Evolutionary conservation across 768 basidiomycete genomes (phyloP).

Genomic region (Psilocybe cubensis): DNA sequence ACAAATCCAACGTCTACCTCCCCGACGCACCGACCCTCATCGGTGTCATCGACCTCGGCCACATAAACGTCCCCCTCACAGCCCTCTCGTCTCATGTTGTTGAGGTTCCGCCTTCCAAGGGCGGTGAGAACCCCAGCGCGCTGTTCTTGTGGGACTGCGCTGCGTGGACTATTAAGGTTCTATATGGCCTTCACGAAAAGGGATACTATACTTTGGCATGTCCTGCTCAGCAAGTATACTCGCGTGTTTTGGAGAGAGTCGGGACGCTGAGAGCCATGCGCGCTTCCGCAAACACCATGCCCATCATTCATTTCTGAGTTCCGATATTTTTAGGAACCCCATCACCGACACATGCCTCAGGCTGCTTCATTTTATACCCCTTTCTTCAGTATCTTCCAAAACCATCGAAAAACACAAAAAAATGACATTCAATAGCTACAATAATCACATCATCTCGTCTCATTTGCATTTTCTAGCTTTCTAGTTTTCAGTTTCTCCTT

Average conservation of each 20-base stretch:
- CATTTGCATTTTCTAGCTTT: no score
- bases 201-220: not conserved
- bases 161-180: slow-evolving; percentile 8
- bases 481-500: not conserved
- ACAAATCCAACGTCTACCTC: not conserved
- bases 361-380: no score
- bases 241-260: not conserved
- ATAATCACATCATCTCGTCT: not conserved
- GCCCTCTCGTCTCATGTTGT: not conserved
- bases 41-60: slow-evolving; percentile 6
- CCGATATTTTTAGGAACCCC: not conserved
- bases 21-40: not conserved
- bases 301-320: not conserved
- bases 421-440: no score
- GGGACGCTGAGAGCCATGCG: not conserved
- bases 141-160: slow-evolving; percentile 2
- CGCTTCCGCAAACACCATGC: not conserved
- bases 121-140: slow-evolving; percentile 7
- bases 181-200: not conserved
- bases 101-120: not conserved
- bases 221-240: not conserved
- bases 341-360: not conserved
- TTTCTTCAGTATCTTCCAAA: no score
- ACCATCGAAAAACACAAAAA: no score
- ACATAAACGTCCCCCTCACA: not conserved